phyloP scores from a whole-genome alignment of 768 basidiomycete genomes.

The Leccinum truebloodii region DNA sequence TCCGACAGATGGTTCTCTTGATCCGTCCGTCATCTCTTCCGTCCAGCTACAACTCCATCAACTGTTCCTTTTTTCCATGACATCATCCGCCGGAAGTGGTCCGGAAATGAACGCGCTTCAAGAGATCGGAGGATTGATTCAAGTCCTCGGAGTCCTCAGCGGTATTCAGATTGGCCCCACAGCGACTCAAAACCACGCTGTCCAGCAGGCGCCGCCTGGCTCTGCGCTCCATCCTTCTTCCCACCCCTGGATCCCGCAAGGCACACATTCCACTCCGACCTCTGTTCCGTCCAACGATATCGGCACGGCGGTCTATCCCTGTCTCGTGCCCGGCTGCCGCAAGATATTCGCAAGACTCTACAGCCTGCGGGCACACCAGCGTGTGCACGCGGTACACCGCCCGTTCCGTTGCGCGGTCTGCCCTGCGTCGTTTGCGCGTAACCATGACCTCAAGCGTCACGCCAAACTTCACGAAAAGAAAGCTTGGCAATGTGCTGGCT shows the following conservation, averaged over 20 bases:
- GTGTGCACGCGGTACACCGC: slow-evolving; percentile 61
- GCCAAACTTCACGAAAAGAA: slow-evolving; percentile 68
- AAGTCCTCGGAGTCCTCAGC: slow-evolving; percentile 78
- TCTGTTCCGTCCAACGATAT: slow-evolving; percentile 47
- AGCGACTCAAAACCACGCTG: slow-evolving; percentile 31
- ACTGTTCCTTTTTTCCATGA: slow-evolving; percentile 76
- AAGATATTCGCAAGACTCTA: slow-evolving; percentile 73
- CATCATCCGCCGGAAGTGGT: slow-evolving; percentile 57
- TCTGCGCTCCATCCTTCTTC: slow-evolving; percentile 36
- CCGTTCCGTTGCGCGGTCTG: slow-evolving; percentile 66
- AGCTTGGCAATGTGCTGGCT: slow-evolving; percentile 74
- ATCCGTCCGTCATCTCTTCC: slow-evolving; percentile 62
- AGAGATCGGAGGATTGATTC: slow-evolving; percentile 79
- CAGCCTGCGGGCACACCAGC: slow-evolving; percentile 70
- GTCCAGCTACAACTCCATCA: slow-evolving; percentile 75
- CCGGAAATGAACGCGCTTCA: slow-evolving; percentile 59
- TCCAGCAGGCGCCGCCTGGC: slow-evolving; percentile 23
- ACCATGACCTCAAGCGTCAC: slow-evolving; percentile 82
- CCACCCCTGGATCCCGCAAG: slow-evolving; percentile 33
- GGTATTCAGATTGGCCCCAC: slow-evolving; percentile 65
- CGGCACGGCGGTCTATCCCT: slow-evolving; percentile 79
- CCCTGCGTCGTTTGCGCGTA: slow-evolving; percentile 75
- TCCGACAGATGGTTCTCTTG: slow-evolving; percentile 43
- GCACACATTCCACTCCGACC: slow-evolving; percentile 17
- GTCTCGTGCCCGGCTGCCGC: slow-evolving; percentile 60